phyloP scores from a whole-genome alignment of 345 rosid species.

The Geranium brycei region DNA sequence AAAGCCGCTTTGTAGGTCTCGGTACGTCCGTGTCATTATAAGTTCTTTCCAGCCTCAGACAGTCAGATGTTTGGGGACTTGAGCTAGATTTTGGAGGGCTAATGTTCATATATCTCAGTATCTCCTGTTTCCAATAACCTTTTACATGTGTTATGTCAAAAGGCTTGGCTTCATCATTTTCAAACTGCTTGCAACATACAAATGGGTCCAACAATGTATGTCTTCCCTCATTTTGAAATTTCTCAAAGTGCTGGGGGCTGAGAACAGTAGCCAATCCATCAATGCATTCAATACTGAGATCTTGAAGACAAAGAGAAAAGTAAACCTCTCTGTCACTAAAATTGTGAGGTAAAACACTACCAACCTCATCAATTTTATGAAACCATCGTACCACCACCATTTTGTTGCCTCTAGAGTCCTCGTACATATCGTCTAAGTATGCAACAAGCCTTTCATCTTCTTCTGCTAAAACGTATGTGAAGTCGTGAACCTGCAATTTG shows the following conservation, averaged over 20 bases:
- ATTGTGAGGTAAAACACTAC: conserved; percentile 39
- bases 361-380: conserved; percentile 90
- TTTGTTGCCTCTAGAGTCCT: conserved; percentile 54
- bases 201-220: conserved; percentile 29
- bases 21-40: conserved; percentile 16
- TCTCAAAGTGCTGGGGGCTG: conserved; percentile 55
- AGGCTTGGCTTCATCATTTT: conserved; percentile 42
- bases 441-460: conserved; percentile 60
- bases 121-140: conserved; percentile 74
- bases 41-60: conserved; percentile 13
- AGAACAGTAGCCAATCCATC: conserved; percentile 82
- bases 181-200: conserved; percentile 50
- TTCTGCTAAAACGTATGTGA: conserved; percentile 71
- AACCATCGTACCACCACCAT: conserved; percentile 82
- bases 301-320: conserved; percentile 78
- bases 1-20: conserved; percentile 41
- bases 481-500: conserved; percentile 42
- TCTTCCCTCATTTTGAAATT: conserved; percentile 24
- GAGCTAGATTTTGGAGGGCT: conserved; percentile 12
- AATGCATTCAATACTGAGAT: conserved; percentile 73
- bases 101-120: conserved; percentile 25
- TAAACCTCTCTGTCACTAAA: conserved; percentile 67
- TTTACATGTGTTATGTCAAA: conserved; percentile 53
- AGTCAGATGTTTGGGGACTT: conserved; percentile 13
- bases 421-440: conserved; percentile 68